phyloP scores from a whole-genome alignment of 2,329 filamentous ascomycete species.

The Aaosphaeria arxii region DNA sequence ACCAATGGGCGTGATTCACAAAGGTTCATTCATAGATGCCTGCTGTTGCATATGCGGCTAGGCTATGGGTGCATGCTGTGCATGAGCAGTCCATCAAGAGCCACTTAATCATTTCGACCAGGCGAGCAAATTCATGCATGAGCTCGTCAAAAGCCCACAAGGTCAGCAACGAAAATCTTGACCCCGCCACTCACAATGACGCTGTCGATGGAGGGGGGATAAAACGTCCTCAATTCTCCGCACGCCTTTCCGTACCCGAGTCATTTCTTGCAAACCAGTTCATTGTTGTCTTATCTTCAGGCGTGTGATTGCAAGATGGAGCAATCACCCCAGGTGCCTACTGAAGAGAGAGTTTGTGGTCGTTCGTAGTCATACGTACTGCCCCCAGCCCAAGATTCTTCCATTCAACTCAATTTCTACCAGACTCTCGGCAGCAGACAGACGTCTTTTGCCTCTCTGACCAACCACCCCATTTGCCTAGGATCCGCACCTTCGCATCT shows the following conservation, averaged over 20 bases:
- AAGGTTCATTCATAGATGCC: conserved; percentile 3
- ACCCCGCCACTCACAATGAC: conserved; percentile 3
- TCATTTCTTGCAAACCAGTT: neutral
- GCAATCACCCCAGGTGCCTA: no score
- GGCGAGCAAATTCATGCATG: conserved; percentile 14
- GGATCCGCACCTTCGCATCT: neutral
- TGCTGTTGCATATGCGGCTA: conserved; percentile 37
- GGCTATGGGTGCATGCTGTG: conserved; percentile 19
- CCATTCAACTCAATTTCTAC: neutral
- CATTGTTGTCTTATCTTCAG: neutral
- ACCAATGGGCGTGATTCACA: no score
- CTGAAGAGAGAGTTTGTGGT: neutral
- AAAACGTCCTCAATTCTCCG: neutral
- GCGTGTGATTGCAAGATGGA: neutral
- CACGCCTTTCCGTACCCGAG: neutral
- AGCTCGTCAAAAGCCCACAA: conserved; percentile 6
- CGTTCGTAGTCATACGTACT: neutral
- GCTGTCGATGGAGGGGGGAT: neutral
- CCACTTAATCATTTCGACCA: conserved; percentile 9
- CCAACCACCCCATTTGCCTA: neutral
- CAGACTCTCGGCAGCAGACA: neutral
- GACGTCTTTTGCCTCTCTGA: neutral
- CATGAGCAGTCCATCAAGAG: conserved; percentile 28
- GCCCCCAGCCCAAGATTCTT: neutral
- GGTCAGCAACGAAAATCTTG: conserved; percentile 10